Conservation (phyloP, 306 rosid species). For the Fragaria ananassa region DNA sequence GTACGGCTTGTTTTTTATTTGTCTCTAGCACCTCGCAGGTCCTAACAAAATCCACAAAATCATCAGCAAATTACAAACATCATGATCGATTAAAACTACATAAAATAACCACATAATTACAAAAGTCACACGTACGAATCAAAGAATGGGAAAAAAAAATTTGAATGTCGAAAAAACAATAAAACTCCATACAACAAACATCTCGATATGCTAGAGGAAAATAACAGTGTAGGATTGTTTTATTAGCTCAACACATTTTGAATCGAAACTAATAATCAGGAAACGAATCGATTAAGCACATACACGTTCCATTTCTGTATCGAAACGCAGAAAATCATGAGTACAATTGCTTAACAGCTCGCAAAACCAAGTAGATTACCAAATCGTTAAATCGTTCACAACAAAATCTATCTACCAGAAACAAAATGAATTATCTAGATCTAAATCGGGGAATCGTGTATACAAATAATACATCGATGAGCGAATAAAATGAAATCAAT, state of each 20-base stretch:
- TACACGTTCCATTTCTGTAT: neutral
- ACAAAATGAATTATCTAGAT: neutral
- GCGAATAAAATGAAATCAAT: neutral
- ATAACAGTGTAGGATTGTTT: too few species aligned
- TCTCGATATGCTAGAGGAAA: too few species aligned
- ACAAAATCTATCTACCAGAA: neutral
- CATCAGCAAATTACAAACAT: neutral
- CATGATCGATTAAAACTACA: too few species aligned
- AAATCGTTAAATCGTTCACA: neutral
- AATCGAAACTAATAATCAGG: neutral
- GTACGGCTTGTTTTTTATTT: constrained; percentile 68
- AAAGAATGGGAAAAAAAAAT: neutral
- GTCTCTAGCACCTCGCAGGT: constrained; percentile 76
- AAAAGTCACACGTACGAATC: neutral
- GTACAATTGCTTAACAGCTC: neutral
- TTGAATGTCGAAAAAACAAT: neutral
- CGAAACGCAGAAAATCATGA: neutral
- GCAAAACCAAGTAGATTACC: neutral
- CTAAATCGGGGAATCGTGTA: neutral
- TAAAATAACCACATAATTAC: too few species aligned
- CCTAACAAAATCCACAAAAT: constrained; percentile 26
- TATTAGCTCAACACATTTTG: neutral
- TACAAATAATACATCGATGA: constrained; percentile 5
- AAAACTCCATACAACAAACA: neutral
- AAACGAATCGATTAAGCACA: neutral